These are phyloP conservation scores for Macrolepiota fuliginosa DNA, from an alignment of 768 basidiomycete genomes.

Conservation along the genomic window DNA sequence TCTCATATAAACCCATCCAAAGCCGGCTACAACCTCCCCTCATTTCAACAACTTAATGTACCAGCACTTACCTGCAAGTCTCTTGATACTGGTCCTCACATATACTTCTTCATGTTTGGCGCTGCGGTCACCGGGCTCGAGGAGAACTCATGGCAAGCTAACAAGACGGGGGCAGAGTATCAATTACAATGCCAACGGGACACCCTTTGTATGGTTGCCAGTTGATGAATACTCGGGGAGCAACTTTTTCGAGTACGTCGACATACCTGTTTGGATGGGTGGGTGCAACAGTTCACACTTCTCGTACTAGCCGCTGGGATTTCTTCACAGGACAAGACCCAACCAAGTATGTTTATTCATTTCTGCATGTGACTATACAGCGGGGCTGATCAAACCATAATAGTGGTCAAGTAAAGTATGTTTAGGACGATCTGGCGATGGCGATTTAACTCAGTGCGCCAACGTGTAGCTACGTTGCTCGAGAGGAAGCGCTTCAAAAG, in stretches of 20 bases:
- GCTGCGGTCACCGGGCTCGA: background rate
- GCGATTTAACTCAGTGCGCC: background rate
- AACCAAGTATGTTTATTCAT: slow-evolving; percentile 48
- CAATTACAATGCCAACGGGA: slow-evolving; percentile 11
- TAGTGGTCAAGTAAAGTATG: slow-evolving; percentile 74
- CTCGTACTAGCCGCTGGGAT: slow-evolving; percentile 41
- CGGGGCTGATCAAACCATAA: slow-evolving; percentile 9
- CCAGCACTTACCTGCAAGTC: background rate
- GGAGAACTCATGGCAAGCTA: background rate
- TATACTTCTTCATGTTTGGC: background rate
- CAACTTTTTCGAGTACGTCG: slow-evolving; percentile 13
- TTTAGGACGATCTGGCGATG: slow-evolving; percentile 8
- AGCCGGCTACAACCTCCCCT: background rate
- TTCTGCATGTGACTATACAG: slow-evolving; percentile 10
- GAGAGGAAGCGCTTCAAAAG: slow-evolving; percentile 49
- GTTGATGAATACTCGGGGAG: slow-evolving; percentile 10
- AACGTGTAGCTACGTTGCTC: slow-evolving; percentile 48
- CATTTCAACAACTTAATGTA: background rate
- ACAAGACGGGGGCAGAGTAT: background rate
- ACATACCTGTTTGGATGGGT: background rate
- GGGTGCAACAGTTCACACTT: slow-evolving; percentile 11
- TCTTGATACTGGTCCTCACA: background rate
- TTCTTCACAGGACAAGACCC: slow-evolving; percentile 67
- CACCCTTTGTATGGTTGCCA: slow-evolving; percentile 14
- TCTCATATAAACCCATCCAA: background rate